A percentile compares a stretch with the other conserved stretches of the same genome.
These are phyloP conservation scores for Plectosphaerella plurivora DNA, from an alignment of 2,329 filamentous ascomycete genomes.

Conservation along the genomic window DNA sequence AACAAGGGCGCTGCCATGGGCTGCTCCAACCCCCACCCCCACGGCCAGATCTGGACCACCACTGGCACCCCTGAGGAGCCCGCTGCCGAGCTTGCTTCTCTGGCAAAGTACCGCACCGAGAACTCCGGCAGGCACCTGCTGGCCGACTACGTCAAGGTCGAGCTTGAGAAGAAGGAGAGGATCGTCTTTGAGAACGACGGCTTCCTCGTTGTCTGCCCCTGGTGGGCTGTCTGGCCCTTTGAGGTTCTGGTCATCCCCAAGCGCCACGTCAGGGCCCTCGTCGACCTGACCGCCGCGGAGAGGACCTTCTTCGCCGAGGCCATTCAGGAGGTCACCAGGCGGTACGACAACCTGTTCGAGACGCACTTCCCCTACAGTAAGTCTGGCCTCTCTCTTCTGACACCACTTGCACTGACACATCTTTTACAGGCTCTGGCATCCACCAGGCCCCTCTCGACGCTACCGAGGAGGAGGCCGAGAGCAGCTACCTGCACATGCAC, in stretches of 20 bases:
- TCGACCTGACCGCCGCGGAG: conserved; percentile 73
- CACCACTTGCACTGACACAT: conserved; percentile 11
- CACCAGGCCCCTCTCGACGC: conserved; percentile 91
- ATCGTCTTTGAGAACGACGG: conserved; percentile 82
- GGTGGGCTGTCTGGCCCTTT: conserved; percentile 98
- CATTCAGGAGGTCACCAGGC: conserved; percentile 80
- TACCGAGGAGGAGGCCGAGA: conserved; percentile 76
- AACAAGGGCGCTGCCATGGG: conserved; percentile 98
- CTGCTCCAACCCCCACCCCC: conserved; percentile 96
- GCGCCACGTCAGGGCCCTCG: conserved; percentile 75
- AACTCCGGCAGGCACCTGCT: conserved; percentile 73
- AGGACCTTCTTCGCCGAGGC: conserved; percentile 72
- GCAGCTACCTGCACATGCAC: conserved; percentile 91
- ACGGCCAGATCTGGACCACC: conserved; percentile 95
- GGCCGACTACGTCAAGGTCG: conserved; percentile 80
- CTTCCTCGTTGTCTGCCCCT: conserved; percentile 87
- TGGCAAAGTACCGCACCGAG: conserved; percentile 72
- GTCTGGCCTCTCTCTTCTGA: conserved; percentile 19
- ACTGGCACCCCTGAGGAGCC: conserved; percentile 89
- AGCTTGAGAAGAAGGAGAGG: conserved; percentile 76
- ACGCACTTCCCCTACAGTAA: conserved; percentile 92
- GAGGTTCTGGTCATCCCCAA: conserved; percentile 88
- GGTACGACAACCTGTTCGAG: conserved; percentile 97
- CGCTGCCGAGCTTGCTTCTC: conserved; percentile 69
- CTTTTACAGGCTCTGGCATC: conserved; percentile 69